Conservation (phyloP, 495 filamentous ascomycete genomes). For the Aspergillus hancockii region DNA sequence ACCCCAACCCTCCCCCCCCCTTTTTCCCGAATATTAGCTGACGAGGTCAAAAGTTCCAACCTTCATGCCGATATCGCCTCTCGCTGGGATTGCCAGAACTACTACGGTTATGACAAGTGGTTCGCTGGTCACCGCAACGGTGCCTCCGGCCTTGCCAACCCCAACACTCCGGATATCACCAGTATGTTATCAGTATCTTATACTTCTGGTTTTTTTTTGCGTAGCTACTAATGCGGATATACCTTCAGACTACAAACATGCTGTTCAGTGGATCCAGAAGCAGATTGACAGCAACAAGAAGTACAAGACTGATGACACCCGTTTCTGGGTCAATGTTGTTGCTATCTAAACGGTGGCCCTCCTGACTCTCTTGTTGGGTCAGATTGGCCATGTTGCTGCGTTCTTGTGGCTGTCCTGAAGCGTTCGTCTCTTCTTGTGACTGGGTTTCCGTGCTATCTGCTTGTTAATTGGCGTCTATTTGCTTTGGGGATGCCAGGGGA, state of each 20-base stretch:
- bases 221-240: not conserved
- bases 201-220: too few species aligned
- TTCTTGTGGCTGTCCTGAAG: not conserved
- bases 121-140: constrained; percentile 31
- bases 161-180: constrained; percentile 22
- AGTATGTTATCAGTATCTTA: constrained; percentile 15
- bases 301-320: constrained; percentile 27
- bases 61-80: constrained; percentile 23
- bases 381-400: not conserved
- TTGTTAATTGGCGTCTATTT: too few species aligned
- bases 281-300: constrained; percentile 27
- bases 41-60: constrained; percentile 14
- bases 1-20: too few species aligned
- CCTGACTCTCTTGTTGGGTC: not conserved
- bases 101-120: constrained; percentile 28
- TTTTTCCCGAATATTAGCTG: not conserved
- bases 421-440: not conserved
- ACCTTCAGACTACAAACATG: constrained; percentile 23
- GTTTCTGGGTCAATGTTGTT: constrained; percentile 29
- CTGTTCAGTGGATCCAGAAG: constrained; percentile 29
- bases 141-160: constrained; percentile 20
- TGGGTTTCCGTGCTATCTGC: too few species aligned
- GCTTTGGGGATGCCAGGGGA: too few species aligned
- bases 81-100: constrained; percentile 27
- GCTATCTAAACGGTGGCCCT: constrained; percentile 17